Conservation (phyloP, 768 basidiomycete species). For the Jaapia argillacea region DNA sequence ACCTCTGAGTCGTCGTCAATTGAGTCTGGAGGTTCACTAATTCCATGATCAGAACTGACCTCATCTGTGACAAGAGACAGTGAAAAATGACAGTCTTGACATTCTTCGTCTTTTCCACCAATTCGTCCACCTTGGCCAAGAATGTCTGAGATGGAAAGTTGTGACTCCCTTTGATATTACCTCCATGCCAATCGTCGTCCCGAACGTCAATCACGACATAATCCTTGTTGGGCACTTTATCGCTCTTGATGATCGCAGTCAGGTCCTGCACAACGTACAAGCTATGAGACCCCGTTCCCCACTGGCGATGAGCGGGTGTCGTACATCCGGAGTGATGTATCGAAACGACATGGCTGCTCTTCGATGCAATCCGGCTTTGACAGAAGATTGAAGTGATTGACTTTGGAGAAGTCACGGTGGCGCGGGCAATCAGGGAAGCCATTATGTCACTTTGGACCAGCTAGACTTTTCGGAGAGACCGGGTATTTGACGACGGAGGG, state of each 20-base stretch:
- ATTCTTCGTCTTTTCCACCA: constrained; percentile 51
- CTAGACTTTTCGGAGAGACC: no score
- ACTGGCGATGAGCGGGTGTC: no score
- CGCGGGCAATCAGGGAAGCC: no score
- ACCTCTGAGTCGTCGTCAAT: no score
- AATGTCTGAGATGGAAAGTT: constrained; percentile 59
- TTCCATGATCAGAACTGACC: no score
- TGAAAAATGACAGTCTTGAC: constrained; percentile 67
- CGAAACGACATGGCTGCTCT: constrained; percentile 23
- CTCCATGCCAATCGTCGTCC: constrained; percentile 73
- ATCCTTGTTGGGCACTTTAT: constrained; percentile 48
- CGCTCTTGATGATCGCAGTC: constrained; percentile 56
- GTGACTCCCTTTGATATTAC: constrained; percentile 60
- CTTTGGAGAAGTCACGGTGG: no score
- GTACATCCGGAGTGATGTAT: constrained; percentile 31
- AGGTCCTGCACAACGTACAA: constrained; percentile 51
- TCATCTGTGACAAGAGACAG: constrained; percentile 65
- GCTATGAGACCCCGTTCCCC: no score
- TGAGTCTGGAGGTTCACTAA: constrained; percentile 3
- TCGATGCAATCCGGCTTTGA: no score
- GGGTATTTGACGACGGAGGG: no score
- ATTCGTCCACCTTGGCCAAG: constrained; percentile 39
- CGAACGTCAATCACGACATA: constrained; percentile 78
- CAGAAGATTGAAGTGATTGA: no score
- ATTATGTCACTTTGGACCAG: no score